Base-by-base conservation (phyloP, 2,329 filamentous ascomycete species). In the Sarocladium oryzae region DNA sequence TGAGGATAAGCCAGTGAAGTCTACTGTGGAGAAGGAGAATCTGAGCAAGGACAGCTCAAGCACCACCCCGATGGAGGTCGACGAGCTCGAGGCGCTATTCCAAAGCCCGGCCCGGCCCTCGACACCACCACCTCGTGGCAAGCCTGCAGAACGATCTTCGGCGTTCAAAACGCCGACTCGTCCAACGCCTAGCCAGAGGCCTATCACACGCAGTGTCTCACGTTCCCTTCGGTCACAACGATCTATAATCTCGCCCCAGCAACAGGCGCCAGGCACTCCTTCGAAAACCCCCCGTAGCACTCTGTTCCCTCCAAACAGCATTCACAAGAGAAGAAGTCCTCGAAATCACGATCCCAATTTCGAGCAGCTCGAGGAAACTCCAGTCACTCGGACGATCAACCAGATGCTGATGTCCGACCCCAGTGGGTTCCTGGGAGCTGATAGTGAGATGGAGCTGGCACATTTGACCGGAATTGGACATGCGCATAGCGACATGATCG, bases 1-100 rank as follows among this genome's bases (percentile, higher is more conserved):
- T 15, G 61, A 68, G 2, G 69, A 70, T 21, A 49, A 37, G 32
- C 21, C 46, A 24, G 10, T 49, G 11, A 74, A 71, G 51, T 51
- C 59, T 16, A 55, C 55, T 21, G 50, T 51, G 2, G 69, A 69
- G 18, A 74, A 80, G 63, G 72, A 79, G 66, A 73, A 77, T 16
- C 63, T 70, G 54, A 11, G 18, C 20, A 49, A 36, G 32, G 66
- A 66, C 46, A 78, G 35, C 41, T 48, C 20, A 51, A 54, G 15
- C 38, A 54, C 38, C 13, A 21, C 32, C 5, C 60, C 63, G 9
- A 53, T 64, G 18, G 63, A 69, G 5, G 73, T 81, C 49, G 77
- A 84, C 54, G 76, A 78, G 32, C 65, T 87, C 5, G 77, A 81
- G 36, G 74, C 78, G 48, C 74, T 93, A 4, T 91, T 93, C 59